A percentile compares a stretch with the other conserved stretches of the same genome.
Conservation (phyloP, 2,329 filamentous ascomycete genomes). For the Achaetomium macrosporum region DNA sequence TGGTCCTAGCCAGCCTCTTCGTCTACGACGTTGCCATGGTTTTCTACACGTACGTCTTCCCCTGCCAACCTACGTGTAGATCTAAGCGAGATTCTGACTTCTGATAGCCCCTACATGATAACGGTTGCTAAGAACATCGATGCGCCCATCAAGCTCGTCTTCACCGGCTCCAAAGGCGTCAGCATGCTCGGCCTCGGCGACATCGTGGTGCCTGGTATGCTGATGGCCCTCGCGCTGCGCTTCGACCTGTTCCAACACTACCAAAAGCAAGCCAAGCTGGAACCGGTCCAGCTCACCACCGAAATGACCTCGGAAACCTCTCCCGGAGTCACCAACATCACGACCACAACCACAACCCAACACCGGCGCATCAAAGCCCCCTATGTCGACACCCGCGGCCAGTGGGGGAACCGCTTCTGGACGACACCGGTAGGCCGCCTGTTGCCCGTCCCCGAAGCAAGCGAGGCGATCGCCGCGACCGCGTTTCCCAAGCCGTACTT, state of each 20-base stretch:
- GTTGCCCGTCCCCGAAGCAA: constrained; percentile 27
- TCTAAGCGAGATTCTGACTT: no score
- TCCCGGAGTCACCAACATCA: constrained; percentile 20
- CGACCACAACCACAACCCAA: constrained; percentile 34
- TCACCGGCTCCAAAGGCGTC: constrained; percentile 57
- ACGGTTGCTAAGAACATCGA: constrained; percentile 85
- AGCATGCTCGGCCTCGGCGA: constrained; percentile 93
- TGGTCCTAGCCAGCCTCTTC: constrained; percentile 75
- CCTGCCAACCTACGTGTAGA: background rate
- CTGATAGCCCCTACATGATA: constrained; percentile 66
- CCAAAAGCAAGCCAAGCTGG: constrained; percentile 54
- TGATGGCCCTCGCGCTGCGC: constrained; percentile 81
- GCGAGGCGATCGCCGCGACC: constrained; percentile 35
- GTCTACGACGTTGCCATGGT: constrained; percentile 94
- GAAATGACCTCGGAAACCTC: constrained; percentile 30
- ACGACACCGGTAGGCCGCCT: constrained; percentile 36
- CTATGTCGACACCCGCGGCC: constrained; percentile 57
- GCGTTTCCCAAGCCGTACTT: constrained; percentile 83
- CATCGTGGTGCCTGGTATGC: constrained; percentile 85
- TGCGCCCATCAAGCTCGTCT: constrained; percentile 86
- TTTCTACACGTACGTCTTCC: constrained; percentile 64
- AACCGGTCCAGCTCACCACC: constrained; percentile 32
- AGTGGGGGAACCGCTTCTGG: constrained; percentile 85
- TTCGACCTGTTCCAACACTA: constrained; percentile 89
- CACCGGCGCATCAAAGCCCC: constrained; percentile 45